A percentile compares a stretch with the other conserved stretches of the same genome.
phyloP scores from a whole-genome alignment of 257 asterid genomes.

The Fraxinus cuspidata region DNA sequence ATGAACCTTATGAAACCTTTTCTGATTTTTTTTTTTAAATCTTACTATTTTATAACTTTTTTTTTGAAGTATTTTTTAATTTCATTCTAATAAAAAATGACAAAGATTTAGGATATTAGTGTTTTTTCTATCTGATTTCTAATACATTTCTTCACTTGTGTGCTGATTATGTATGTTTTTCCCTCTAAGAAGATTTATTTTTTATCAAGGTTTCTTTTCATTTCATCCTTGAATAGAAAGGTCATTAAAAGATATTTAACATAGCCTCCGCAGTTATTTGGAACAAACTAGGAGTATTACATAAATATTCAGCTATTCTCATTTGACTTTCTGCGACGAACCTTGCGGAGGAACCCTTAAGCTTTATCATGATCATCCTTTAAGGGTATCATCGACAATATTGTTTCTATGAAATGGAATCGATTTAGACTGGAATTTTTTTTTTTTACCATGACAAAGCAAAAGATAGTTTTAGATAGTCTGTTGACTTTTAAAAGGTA shows the following conservation, averaged over 20 bases:
- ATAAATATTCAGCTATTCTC: background rate
- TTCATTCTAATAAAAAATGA: background rate
- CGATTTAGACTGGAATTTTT: background rate
- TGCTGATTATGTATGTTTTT: background rate
- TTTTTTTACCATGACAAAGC: background rate
- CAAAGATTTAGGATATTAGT: background rate
- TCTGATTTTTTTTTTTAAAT: background rate
- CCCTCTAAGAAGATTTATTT: background rate
- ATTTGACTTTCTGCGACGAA: background rate
- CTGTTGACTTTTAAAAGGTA: slow-evolving; percentile 26
- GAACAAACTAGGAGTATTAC: too few species aligned
- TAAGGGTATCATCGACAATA: background rate
- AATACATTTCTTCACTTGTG: background rate
- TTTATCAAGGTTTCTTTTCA: background rate
- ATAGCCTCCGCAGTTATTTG: too few species aligned
- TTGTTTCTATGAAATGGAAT: background rate
- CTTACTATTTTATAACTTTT: background rate
- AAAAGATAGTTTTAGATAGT: background rate
- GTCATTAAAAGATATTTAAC: background rate
- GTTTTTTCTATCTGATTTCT: background rate
- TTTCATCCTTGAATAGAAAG: background rate
- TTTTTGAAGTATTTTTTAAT: too few species aligned
- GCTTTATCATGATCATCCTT: background rate
- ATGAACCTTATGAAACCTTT: background rate
- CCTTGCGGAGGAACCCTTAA: background rate